Base-by-base conservation (phyloP, 2,329 filamentous ascomycete species). In the Trichoderma gracile region DNA sequence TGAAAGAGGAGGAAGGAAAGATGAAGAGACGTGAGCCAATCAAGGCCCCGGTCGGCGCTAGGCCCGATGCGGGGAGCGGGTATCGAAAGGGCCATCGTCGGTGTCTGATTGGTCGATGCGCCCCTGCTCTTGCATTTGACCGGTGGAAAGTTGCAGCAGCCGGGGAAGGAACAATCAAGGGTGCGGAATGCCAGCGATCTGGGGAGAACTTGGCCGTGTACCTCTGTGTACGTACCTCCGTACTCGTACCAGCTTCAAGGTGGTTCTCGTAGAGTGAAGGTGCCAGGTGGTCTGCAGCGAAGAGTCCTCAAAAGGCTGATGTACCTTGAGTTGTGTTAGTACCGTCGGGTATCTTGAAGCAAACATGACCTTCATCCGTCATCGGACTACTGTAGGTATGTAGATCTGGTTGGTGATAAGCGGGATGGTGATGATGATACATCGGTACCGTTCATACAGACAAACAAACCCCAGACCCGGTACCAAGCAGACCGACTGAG, bases 1-100 rank as follows among this genome's bases (percentile, higher is more conserved):
- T 33, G 54, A 45, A 62, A 25, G 40, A 45, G 42, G 33, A 38
- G 33, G 33, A 38, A 38, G 33, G 33, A 5, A 1, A 38, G 33
- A 38, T 38, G 33, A 14, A 38, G 33, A 38, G 33, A 38, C 33
- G 33, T 12, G 10, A 38, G 25, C 63, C 58, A 61, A 65, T 49
- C 25, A 50, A 50, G 38, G 15, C 30, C 52, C 57, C 57, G 21
- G 59, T 53, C 21, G 17, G 50, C 42, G 50, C 63, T 65, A 62
- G 25, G 4, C 63, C 43, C 17, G 19, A 59, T 59, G 47, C 47
- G 55, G 55, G 43, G 23, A 17, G 27, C 17, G 14, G 8, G 46
- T 40, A 43, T 53, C 33, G 62, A 46, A 46, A 15, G 8, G 56
- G 49, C 59, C 46, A 55, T 52, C 46, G 46, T 17, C 9, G 17